These are phyloP conservation scores for Phytophthora pinifolia DNA, from an alignment of 352 stramenopile species.

Conservation along the genomic window DNA sequence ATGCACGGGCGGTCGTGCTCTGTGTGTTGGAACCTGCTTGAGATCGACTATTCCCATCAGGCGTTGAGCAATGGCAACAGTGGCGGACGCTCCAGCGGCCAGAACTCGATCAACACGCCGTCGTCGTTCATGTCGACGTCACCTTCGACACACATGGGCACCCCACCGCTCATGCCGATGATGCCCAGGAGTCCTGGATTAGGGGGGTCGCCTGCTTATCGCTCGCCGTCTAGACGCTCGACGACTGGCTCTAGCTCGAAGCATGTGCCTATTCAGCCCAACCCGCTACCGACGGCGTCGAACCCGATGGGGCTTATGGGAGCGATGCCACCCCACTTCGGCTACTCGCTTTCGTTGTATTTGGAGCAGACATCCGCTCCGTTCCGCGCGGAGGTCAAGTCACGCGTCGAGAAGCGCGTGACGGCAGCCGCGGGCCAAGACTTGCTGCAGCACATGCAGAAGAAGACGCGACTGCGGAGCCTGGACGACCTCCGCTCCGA, in stretches of 20 bases:
- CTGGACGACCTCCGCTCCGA: constrained; percentile 69
- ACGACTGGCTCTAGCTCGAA: constrained; percentile 30
- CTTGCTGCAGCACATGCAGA: constrained; percentile 82
- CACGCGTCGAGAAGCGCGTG: constrained; percentile 78
- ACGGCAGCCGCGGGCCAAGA: constrained; percentile 70
- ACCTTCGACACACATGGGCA: constrained; percentile 21
- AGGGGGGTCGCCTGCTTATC: constrained; percentile 21
- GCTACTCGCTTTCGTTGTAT: constrained; percentile 66
- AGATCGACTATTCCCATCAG: constrained; percentile 73
- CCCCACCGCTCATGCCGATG: constrained; percentile 22
- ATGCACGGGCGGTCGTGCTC: constrained; percentile 47
- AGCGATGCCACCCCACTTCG: constrained; percentile 54
- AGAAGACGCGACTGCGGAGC: constrained; percentile 75
- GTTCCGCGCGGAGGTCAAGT: constrained; percentile 69
- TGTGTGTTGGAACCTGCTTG: constrained; percentile 62
- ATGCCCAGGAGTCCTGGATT: constrained; percentile 21
- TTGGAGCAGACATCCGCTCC: constrained; percentile 69
- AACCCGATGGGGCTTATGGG: constrained; percentile 70
- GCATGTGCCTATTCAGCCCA: constrained; percentile 77
- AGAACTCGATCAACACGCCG: constrained; percentile 21
- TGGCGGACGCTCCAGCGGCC: constrained; percentile 9
- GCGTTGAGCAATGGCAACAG: constrained; percentile 35
- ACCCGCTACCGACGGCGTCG: constrained; percentile 66
- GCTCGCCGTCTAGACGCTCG: constrained; percentile 23
- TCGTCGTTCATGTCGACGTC: constrained; percentile 27